phyloP scores from a whole-genome alignment of 371 early-diverging fungal species.

The Dipsacomyces acuminosporus region DNA sequence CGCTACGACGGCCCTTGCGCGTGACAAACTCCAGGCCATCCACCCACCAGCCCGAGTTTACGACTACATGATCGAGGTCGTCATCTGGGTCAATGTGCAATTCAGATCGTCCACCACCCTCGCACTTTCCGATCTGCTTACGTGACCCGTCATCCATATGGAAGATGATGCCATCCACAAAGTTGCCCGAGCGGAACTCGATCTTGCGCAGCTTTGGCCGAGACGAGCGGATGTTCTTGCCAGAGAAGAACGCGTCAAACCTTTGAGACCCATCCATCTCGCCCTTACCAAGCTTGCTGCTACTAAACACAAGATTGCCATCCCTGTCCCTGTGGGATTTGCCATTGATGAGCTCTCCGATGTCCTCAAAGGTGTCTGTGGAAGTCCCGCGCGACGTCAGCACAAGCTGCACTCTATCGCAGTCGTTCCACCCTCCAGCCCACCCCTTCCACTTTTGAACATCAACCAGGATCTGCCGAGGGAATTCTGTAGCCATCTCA shows the following conservation, averaged over 20 bases:
- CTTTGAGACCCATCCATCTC: conserved; percentile 26
- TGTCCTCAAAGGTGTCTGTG: conserved; percentile 37
- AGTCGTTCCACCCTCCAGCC: conserved; percentile 37
- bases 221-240: conserved; percentile 12
- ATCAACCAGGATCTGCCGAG: conserved; percentile 11
- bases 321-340: conserved; percentile 36
- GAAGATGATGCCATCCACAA: conserved; percentile 53
- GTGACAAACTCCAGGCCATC: conserved; percentile 59
- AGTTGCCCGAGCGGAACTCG: conserved; percentile 49
- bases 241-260: conserved; percentile 21
- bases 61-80: conserved; percentile 46
- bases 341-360: conserved; percentile 33
- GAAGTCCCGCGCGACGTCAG: conserved; percentile 47
- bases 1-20: conserved; percentile 47
- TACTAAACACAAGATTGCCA: conserved; percentile 41
- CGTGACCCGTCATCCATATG: conserved; percentile 48
- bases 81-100: conserved; percentile 45
- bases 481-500: conserved; percentile 18
- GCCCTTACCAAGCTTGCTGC: conserved; percentile 46
- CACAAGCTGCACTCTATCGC: conserved; percentile 44
- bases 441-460: conserved; percentile 6
- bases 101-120: conserved; percentile 23
- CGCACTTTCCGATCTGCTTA: conserved; percentile 47
- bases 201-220: conserved; percentile 35
- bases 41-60: conserved; percentile 56